Evolutionary conservation across 2,329 filamentous ascomycete genomes (phyloP).

Genomic region (Colletotrichum phormii): DNA sequence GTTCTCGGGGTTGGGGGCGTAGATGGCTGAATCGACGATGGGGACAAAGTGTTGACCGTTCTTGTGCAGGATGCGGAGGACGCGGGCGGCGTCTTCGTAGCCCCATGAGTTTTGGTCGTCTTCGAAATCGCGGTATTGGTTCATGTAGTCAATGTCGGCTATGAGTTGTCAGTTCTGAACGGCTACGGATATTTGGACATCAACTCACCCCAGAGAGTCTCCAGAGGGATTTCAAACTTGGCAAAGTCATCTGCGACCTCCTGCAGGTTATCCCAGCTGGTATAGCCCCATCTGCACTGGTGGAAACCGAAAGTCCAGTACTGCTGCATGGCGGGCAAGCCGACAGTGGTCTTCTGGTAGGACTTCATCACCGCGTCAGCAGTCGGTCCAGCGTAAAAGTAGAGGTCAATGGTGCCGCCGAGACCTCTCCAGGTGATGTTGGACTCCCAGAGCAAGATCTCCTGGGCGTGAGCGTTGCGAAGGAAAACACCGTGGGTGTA

Average conservation of each 20-base stretch:
- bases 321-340: slow-evolving; percentile 81
- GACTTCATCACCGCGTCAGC: slow-evolving; percentile 76
- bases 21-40: slow-evolving; percentile 79
- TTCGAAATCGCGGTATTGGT: slow-evolving; percentile 70
- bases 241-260: slow-evolving; percentile 76
- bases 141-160: slow-evolving; percentile 81
- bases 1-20: slow-evolving; percentile 78
- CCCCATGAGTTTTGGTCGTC: slow-evolving; percentile 69
- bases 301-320: slow-evolving; percentile 88
- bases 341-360: slow-evolving; percentile 75
- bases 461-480: slow-evolving; percentile 81
- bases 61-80: slow-evolving; percentile 71
- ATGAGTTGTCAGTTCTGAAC: slow-evolving; percentile 31
- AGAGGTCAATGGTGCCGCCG: slow-evolving; percentile 82
- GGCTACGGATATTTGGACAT: too few relatives aligned
- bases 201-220: slow-evolving; percentile 72
- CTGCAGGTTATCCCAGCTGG: slow-evolving; percentile 76
- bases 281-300: slow-evolving; percentile 86
- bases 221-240: slow-evolving; percentile 73
- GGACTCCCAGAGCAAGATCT: slow-evolving; percentile 72
- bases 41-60: slow-evolving; percentile 77
- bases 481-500: slow-evolving; percentile 82
- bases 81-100: slow-evolving; percentile 67
- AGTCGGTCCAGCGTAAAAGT: slow-evolving; percentile 80
- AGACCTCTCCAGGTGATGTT: slow-evolving; percentile 80